phyloP scores from a whole-genome alignment of 768 basidiomycete species.

The Zangia roseola region DNA sequence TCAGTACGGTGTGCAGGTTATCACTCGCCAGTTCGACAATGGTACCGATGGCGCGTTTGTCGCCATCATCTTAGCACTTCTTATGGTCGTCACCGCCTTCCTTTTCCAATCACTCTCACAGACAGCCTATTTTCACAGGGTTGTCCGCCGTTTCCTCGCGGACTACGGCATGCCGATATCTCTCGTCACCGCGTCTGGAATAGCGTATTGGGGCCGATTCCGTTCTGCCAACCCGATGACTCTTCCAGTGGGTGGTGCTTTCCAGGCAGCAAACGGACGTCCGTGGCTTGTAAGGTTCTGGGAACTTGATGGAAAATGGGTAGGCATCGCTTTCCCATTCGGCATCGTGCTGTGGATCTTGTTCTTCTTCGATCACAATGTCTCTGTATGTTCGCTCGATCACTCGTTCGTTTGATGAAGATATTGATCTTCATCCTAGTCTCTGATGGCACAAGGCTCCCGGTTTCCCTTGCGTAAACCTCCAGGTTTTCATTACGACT shows the following conservation, averaged over 20 bases:
- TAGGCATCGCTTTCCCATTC: slow-evolving; percentile 86
- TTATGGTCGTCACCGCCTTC: slow-evolving; percentile 76
- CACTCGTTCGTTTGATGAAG: neutral
- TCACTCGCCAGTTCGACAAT: slow-evolving; percentile 64
- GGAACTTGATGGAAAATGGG: slow-evolving; percentile 86
- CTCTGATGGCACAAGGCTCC: slow-evolving; percentile 87
- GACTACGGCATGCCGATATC: slow-evolving; percentile 94
- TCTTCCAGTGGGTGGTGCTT: slow-evolving; percentile 66
- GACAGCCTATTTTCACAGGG: slow-evolving; percentile 67
- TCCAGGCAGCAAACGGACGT: slow-evolving; percentile 68
- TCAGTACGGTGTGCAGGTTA: slow-evolving; percentile 85
- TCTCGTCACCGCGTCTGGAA: slow-evolving; percentile 67
- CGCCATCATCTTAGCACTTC: slow-evolving; percentile 68
- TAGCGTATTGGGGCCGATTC: slow-evolving; percentile 88
- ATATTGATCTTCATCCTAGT: slow-evolving; percentile 43
- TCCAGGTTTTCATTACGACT: slow-evolving; percentile 84
- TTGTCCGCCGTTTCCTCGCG: slow-evolving; percentile 70
- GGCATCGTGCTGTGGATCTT: slow-evolving; percentile 86
- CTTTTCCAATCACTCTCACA: slow-evolving; percentile 66
- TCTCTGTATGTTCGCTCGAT: slow-evolving; percentile 54
- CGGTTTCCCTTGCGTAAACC: slow-evolving; percentile 90
- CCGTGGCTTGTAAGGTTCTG: slow-evolving; percentile 88
- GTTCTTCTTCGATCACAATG: slow-evolving; percentile 95
- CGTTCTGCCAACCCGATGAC: slow-evolving; percentile 58
- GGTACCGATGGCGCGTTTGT: slow-evolving; percentile 52